Percentiles rank a stretch among this genome's conserved stretches.
Conservation (phyloP, 495 filamentous ascomycete genomes). For the Aspergillus conjunctus region DNA sequence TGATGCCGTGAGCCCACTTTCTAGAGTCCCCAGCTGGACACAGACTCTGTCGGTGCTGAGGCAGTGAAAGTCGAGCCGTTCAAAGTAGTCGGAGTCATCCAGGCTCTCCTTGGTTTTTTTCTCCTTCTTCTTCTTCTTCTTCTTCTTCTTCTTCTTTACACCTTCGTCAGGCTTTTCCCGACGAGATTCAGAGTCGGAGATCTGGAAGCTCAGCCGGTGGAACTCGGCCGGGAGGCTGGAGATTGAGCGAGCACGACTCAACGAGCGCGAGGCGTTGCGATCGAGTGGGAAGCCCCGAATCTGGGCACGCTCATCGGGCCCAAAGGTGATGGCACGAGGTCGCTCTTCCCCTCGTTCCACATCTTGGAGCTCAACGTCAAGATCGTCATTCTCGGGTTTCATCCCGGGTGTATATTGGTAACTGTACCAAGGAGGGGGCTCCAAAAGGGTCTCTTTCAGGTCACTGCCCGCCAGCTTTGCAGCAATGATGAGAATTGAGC, state of each 20-base stretch:
- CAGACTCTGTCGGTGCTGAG: slow-evolving; percentile 32
- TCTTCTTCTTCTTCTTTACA: slow-evolving; percentile 30
- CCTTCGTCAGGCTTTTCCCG: slow-evolving; percentile 17
- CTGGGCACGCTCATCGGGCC: background rate
- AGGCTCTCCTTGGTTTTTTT: background rate
- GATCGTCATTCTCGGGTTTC: too few species aligned
- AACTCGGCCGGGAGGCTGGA: slow-evolving; percentile 46
- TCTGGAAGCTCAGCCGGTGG: slow-evolving; percentile 49
- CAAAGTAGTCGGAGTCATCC: slow-evolving; percentile 45
- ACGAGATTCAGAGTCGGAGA: slow-evolving; percentile 45
- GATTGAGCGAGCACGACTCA: slow-evolving; percentile 7
- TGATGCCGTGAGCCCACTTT: slow-evolving; percentile 31
- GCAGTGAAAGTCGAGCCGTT: slow-evolving; percentile 42
- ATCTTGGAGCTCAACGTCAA: background rate
- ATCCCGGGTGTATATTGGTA: background rate
- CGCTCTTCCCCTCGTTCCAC: background rate
- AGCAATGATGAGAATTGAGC: too few species aligned
- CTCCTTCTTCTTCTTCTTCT: slow-evolving; percentile 29
- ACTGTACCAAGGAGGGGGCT: too few species aligned
- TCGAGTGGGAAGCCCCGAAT: slow-evolving; percentile 28
- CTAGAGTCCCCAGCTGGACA: slow-evolving; percentile 39
- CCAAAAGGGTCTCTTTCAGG: too few species aligned
- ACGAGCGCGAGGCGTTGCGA: slow-evolving; percentile 18
- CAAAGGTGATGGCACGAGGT: background rate
- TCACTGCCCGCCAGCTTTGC: too few species aligned